Base-by-base conservation (phyloP, 2,329 filamentous ascomycete genomes). In the Sporothrix dimorphospora region DNA sequence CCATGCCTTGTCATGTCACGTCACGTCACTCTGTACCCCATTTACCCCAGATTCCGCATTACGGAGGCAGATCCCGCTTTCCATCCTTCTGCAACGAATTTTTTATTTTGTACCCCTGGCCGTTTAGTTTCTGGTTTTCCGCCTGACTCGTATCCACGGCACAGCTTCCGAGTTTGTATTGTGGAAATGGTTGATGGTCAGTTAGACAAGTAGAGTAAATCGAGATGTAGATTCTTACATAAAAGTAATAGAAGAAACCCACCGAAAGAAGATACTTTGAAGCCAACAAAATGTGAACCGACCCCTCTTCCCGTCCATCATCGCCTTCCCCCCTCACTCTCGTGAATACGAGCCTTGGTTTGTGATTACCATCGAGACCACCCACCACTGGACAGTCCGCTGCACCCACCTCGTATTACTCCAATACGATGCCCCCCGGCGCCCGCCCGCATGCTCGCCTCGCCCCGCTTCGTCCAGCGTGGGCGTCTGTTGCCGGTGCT, bases 21-120 rank as follows among this genome's bases (percentile, higher is more conserved):
- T 63, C 59, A 65, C n/a, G 59, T 27, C 21, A 27, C 59, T 42
- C 38, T 14, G 30, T 19, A 30, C 21, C 16, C 40, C 27, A 51
- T 53, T 68, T 68, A 68, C 65, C 65, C 63, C 65, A 38, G 65
- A 49, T 68, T 68, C 65, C 65, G 65, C 45, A 21, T 68, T 51
- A 40, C 61, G 61, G 61, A 65, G 61, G 40, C 14, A 47, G 40
- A 65, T 45, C 61, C 61, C 61, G 61, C 40, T 16, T 21, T 21
- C 16, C 6, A 27, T 38, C 8, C 47, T 65, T 30, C 40, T 24
- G 57, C 14, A 24, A 16, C 21, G 3, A 16, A 45, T 47, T n/a
- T 27, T 19, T 21, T 16, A 30, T 19, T 27, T 47, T 30, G 12
- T 8, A 45, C 21, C 21, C 24, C 57, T 42, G 21, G 21, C 59